Evolutionary conservation across 148 eudicot genomes (phyloP).

Genomic region (Salicornia ramosissima): DNA sequence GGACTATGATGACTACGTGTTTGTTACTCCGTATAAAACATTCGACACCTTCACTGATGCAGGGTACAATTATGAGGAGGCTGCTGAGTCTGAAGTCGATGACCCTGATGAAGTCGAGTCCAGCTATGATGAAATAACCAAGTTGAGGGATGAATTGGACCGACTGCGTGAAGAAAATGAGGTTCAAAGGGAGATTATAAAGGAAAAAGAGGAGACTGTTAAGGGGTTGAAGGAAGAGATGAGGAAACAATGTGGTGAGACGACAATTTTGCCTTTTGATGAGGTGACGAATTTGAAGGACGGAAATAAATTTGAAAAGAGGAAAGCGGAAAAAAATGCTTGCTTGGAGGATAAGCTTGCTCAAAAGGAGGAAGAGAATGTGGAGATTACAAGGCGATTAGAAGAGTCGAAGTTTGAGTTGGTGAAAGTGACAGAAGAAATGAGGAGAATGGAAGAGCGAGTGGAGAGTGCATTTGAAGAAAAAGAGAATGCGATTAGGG

Average conservation of each 20-base stretch:
- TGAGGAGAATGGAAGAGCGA: neutral
- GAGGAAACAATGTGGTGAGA: neutral
- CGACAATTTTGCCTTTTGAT: neutral
- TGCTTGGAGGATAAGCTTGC: conserved; percentile 6
- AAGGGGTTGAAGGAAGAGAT: conserved; percentile 18
- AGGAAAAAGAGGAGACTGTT: conserved; percentile 13
- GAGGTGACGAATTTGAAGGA: conserved; percentile 13
- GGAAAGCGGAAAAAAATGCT: conserved; percentile 6
- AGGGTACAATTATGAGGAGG: conserved; percentile 47
- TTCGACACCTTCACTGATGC: conserved; percentile 54
- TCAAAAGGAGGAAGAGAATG: conserved; percentile 17
- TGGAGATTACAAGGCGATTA: conserved; percentile 10
- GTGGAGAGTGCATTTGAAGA: conserved; percentile 29
- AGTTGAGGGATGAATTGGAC: conserved; percentile 54
- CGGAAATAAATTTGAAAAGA: conserved; percentile 11
- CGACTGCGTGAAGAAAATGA: conserved; percentile 49
- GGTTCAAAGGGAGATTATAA: conserved; percentile 30
- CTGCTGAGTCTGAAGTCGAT: conserved; percentile 67
- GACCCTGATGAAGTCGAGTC: conserved; percentile 46
- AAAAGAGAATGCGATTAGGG: conserved; percentile 44
- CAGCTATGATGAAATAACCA: conserved; percentile 37
- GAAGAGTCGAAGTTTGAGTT: conserved; percentile 13
- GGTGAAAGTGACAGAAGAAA: conserved; percentile 19
- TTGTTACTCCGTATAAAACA: conserved; percentile 28
- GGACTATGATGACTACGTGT: conserved; percentile 31